Percentiles rank a stretch among this genome's conserved stretches.
Conservation (phyloP, 305 asterid genomes). For the Caryopteris hybrid region DNA sequence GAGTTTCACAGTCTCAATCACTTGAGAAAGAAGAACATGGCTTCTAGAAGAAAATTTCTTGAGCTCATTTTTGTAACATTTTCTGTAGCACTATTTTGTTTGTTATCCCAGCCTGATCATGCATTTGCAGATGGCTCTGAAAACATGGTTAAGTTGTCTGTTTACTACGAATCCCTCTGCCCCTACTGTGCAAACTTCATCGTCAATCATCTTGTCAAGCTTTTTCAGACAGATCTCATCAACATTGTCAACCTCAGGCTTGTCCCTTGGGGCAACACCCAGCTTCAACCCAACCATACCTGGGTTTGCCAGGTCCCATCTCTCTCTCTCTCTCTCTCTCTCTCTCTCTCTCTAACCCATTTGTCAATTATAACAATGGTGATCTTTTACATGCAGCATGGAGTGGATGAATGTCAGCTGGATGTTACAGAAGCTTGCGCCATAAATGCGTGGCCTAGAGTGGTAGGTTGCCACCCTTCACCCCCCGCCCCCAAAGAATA, state of each 20-base stretch:
- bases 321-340: not conserved
- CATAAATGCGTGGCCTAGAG: slow-evolving; percentile 57
- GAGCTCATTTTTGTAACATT: slow-evolving; percentile 8
- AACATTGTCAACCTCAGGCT: slow-evolving; percentile 67
- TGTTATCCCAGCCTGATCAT: slow-evolving; percentile 14
- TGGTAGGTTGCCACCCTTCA: slow-evolving; percentile 27
- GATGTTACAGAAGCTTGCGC: slow-evolving; percentile 77
- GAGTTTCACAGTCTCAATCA: too few species aligned
- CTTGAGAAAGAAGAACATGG: too few species aligned
- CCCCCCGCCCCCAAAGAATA: too few species aligned
- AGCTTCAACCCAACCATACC: slow-evolving; percentile 43
- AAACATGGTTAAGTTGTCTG: slow-evolving; percentile 34
- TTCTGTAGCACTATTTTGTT: slow-evolving; percentile 11
- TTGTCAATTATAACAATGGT: not conserved
- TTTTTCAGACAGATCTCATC: slow-evolving; percentile 67
- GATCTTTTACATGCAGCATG: slow-evolving; percentile 53
- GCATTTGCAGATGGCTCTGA: slow-evolving; percentile 13
- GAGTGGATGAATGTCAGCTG: slow-evolving; percentile 69
- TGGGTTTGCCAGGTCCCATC: slow-evolving; percentile 75
- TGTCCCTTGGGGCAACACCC: slow-evolving; percentile 93
- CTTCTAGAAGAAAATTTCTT: not conserved
- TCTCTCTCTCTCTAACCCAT: too few species aligned
- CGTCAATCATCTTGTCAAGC: slow-evolving; percentile 54
- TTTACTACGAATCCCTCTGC: slow-evolving; percentile 83
- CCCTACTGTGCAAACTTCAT: slow-evolving; percentile 86